Conservation (phyloP, 2,329 filamentous ascomycete species). For the Fonsecaea multimorphosa region DNA sequence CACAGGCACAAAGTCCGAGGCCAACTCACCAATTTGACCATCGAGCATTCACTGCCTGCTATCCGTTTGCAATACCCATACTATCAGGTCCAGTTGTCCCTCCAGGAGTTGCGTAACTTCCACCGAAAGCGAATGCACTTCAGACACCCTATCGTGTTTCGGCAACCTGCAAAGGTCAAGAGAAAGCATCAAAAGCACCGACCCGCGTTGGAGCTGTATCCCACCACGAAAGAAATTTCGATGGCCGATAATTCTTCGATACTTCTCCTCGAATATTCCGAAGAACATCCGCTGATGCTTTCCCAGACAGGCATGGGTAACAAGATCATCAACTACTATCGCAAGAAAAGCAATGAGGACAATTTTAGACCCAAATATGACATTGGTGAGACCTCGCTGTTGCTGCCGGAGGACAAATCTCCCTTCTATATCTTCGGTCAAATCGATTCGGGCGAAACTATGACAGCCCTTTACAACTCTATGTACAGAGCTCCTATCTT, state of each 20-base stretch:
- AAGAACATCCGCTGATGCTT: slow-evolving; percentile 87
- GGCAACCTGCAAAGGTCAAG: slow-evolving; percentile 72
- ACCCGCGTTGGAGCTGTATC: slow-evolving; percentile 77
- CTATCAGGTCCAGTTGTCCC: slow-evolving; percentile 83
- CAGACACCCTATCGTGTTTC: slow-evolving; percentile 70
- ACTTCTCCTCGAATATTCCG: slow-evolving; percentile 91
- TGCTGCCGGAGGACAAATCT: slow-evolving; percentile 92
- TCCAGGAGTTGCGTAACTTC: slow-evolving; percentile 77
- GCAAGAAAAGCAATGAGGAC: slow-evolving; percentile 80
- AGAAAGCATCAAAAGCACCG: slow-evolving; percentile 82
- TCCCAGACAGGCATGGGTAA: slow-evolving; percentile 98
- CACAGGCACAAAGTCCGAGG: slow-evolving; percentile 95
- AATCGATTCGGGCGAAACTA: slow-evolving; percentile 86
- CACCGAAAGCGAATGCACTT: slow-evolving; percentile 81
- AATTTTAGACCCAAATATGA: slow-evolving; percentile 77
- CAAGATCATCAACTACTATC: slow-evolving; percentile 95
- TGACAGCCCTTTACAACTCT: slow-evolving; percentile 88
- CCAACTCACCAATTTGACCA: slow-evolving; percentile 85
- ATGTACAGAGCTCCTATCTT: slow-evolving; percentile 97
- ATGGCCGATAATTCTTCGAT: slow-evolving; percentile 87
- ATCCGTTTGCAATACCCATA: slow-evolving; percentile 93
- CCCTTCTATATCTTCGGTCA: slow-evolving; percentile 95
- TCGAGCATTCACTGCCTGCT: slow-evolving; percentile 93
- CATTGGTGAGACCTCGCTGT: slow-evolving; percentile 84
- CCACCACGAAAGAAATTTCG: slow-evolving; percentile 79